Evolutionary conservation across 2,329 filamentous ascomycete genomes (phyloP).

Genomic region (Waltergamsia citrina): DNA sequence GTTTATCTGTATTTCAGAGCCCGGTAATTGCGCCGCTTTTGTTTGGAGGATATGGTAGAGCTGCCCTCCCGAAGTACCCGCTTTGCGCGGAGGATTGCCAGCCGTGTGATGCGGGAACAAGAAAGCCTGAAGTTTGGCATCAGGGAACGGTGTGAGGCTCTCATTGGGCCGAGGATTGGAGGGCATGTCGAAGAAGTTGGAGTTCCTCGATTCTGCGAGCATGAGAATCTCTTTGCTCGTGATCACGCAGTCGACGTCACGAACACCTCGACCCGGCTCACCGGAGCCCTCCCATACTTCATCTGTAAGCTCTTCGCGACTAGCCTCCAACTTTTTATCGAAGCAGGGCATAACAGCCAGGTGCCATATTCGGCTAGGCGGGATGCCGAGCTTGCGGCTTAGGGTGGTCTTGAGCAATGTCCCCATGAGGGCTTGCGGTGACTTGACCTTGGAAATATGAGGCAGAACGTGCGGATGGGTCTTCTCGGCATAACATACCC

Average conservation of each 20-base stretch:
- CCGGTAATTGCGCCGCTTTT: conserved; percentile 60
- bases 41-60: conserved; percentile 75
- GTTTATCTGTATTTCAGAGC: conserved; percentile 59
- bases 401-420: conserved; percentile 84
- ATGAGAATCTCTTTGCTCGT: conserved; percentile 91
- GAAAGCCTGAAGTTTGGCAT: conserved; percentile 59
- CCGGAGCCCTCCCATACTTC: conserved; percentile 54
- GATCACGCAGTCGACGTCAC: conserved; percentile 97
- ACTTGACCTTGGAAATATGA: conserved; percentile 85
- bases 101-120: conserved; percentile 51
- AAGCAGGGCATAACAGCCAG: conserved; percentile 97
- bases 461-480: conserved; percentile 90
- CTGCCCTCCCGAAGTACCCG: conserved; percentile 83
- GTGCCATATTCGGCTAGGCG: conserved; percentile 83
- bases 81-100: conserved; percentile 36
- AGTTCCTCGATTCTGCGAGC: conserved; percentile 69
- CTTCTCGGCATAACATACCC: conserved; percentile 99
- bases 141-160: conserved; percentile 57
- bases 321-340: conserved; percentile 97
- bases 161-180: conserved; percentile 31
- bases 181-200: conserved; percentile 69
- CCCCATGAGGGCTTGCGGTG: conserved; percentile 84
- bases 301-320: conserved; percentile 83
- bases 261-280: conserved; percentile 44
- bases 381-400: conserved; percentile 60